These are phyloP conservation scores for Hypoxylon intermedium DNA, from an alignment of 495 filamentous ascomycete species.

Conservation along the genomic window DNA sequence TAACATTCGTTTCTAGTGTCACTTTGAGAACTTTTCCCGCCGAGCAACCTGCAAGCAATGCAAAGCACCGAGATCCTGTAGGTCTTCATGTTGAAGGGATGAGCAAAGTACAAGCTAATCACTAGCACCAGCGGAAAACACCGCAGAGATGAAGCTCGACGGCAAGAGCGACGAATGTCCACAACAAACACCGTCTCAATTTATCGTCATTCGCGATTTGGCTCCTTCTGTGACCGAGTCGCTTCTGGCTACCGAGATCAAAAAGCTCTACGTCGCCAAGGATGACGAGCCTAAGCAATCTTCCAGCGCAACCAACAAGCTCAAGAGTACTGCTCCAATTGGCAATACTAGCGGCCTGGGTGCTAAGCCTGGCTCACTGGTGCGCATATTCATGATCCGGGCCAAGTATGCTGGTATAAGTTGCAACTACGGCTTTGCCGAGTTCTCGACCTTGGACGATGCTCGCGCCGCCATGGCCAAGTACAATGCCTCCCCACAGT, in stretches of 20 bases:
- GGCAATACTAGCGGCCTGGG: conserved; percentile 72
- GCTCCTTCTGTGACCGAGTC: conserved; percentile 77
- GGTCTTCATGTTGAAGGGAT: conserved; percentile 35
- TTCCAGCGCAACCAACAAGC: conserved; percentile 54
- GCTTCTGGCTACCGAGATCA: conserved; percentile 76
- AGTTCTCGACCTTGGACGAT: conserved; percentile 79
- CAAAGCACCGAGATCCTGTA: conserved; percentile 73
- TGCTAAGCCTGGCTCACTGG: conserved; percentile 76
- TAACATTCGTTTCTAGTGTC: conserved; percentile 62
- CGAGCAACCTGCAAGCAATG: conserved; percentile 77
- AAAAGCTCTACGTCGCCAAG: conserved; percentile 72
- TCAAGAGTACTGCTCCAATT: conserved; percentile 78
- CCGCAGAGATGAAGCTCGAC: conserved; percentile 53
- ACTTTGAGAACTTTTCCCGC: conserved; percentile 72
- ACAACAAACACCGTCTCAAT: conserved; percentile 78
- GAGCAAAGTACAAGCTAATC: background rate
- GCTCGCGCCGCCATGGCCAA: conserved; percentile 78
- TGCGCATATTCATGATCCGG: conserved; percentile 79
- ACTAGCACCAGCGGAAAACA: conserved; percentile 38
- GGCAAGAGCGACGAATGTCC: conserved; percentile 84
- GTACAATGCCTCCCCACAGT: conserved; percentile 77
- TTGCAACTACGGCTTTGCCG: conserved; percentile 89
- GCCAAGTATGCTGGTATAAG: conserved; percentile 77
- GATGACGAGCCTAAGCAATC: conserved; percentile 55
- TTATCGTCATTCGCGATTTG: conserved; percentile 79